A percentile compares a stretch with the other conserved stretches of the same genome.
These are phyloP conservation scores for Calonectria pauciramosa DNA, from an alignment of 2,329 filamentous ascomycete species.

Conservation along the genomic window DNA sequence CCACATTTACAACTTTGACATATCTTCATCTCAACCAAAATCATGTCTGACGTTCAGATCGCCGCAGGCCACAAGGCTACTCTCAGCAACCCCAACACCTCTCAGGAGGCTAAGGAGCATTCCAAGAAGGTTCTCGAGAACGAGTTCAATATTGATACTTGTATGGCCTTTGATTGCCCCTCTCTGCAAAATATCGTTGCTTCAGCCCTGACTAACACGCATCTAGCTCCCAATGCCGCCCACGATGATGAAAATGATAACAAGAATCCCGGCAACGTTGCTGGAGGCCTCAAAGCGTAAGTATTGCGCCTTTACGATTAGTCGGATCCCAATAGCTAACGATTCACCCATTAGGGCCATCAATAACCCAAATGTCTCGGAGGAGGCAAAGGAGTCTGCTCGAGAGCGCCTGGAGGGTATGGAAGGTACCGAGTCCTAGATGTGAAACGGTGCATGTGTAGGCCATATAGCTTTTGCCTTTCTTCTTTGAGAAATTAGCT, in stretches of 20 bases:
- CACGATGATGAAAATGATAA: conserved; percentile 51
- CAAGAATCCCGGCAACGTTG: conserved; percentile 69
- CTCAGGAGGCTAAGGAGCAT: conserved; percentile 68
- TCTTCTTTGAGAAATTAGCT: too few relatives aligned
- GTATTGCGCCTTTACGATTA: conserved; percentile 33
- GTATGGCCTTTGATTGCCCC: conserved; percentile 33
- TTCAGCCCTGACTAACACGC: neutral
- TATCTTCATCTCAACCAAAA: conserved; percentile 38
- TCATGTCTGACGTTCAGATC: conserved; percentile 65
- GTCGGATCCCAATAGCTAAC: neutral
- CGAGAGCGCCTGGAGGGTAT: conserved; percentile 61
- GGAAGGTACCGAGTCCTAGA: conserved; percentile 16
- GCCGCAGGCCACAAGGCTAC: conserved; percentile 72
- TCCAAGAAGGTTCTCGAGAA: conserved; percentile 66
- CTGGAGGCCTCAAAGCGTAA: conserved; percentile 65
- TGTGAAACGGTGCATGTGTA: neutral
- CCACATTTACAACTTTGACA: neutral
- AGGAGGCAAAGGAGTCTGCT: conserved; percentile 69
- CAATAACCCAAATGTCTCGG: conserved; percentile 69
- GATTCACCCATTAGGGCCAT: conserved; percentile 55
- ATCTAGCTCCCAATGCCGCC: conserved; percentile 46
- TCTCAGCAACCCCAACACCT: conserved; percentile 69
- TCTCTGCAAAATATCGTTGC: neutral
- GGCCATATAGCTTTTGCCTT: neutral
- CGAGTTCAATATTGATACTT: conserved; percentile 59